Conservation (phyloP, 2,329 filamentous ascomycete genomes). For the Passalora sequoiae region DNA sequence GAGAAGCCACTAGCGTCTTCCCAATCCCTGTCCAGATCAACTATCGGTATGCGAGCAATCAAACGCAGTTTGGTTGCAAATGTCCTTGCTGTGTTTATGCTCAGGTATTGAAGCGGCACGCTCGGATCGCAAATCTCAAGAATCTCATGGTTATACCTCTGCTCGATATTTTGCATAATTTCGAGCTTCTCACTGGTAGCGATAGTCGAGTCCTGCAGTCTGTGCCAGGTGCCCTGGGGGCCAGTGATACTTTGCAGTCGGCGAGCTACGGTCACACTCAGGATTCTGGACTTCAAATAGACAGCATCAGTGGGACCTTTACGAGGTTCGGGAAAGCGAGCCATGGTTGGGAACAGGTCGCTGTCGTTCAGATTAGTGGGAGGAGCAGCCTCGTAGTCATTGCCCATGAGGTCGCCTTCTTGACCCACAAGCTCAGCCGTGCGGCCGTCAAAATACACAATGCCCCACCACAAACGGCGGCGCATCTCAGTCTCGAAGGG, state of each 20-base stretch:
- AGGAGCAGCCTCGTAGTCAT: conserved; percentile 23
- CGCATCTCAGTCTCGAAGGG: conserved; percentile 35
- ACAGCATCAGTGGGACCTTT: conserved; percentile 31
- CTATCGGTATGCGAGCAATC: conserved; percentile 22
- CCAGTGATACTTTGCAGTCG: conserved; percentile 21
- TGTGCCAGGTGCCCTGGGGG: conserved; percentile 23
- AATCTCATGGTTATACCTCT: conserved; percentile 22
- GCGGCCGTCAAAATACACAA: conserved; percentile 63
- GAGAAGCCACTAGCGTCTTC: conserved; percentile 20
- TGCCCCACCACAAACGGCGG: conserved; percentile 32
- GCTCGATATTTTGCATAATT: conserved; percentile 23
- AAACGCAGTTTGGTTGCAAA: conserved; percentile 25
- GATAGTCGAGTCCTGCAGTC: conserved; percentile 20
- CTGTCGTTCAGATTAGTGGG: conserved; percentile 52
- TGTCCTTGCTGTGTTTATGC: conserved; percentile 24
- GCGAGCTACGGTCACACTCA: conserved; percentile 17
- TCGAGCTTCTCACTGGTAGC: conserved; percentile 23
- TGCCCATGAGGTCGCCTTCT: conserved; percentile 25
- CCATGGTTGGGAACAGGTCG: conserved; percentile 46
- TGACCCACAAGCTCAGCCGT: conserved; percentile 55
- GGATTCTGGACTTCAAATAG: conserved; percentile 24
- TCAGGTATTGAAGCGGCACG: conserved; percentile 24
- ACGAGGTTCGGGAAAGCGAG: conserved; percentile 22
- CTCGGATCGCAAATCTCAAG: conserved; percentile 25
- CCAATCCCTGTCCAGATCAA: conserved; percentile 20